Evolutionary conservation across 139 green algal genomes (phyloP), one percentile per base, ranked within the genome.

Genomic region (Edaphochlamys debaryana): DNA sequence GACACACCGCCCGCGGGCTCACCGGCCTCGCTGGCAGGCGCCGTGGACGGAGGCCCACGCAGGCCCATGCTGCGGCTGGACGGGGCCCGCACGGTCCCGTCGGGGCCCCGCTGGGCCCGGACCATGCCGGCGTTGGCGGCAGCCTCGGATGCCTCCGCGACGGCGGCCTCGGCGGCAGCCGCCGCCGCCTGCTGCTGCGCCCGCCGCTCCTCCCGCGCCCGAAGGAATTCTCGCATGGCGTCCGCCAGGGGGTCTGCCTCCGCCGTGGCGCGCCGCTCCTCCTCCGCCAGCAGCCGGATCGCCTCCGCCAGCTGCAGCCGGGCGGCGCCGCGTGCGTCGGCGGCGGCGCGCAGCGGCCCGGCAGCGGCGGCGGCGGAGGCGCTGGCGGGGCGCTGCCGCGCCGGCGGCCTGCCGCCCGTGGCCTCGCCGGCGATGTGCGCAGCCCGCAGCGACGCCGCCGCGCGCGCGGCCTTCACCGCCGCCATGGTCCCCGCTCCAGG

Each of bases 281-380:
- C 60, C 38, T 71, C 75, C 58, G 75, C 58, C 38, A 71, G 41
- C 41, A 38, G 41, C 58, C 41, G 41, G 29, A 71, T 66, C 30
- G 73, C 45, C 29, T 36, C 75, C 58, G 60, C 67, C 60, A 71
- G 15, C 54, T 45, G 36, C 64, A 76, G 69, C 69, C 30, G 42
- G 41, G 38, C 48, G 52, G 72, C 38, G 38, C 67, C 38, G 37
- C 67, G 23, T 25, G 25, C 67, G 17, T 40, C 67, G 27, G 6
- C 4, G 38, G 38, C 3, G 13, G 25, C 25, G n/a, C 17, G 22
- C 36, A 17, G 36, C 2, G 17, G 8, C 38, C 38, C 25, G 32
- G 36, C 40, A 13, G 32, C 22, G n/a, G 19, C 67, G n/a, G 7
- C 6, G 38, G 8, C 40, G 36, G 19, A 0, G 25, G 5, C 38